phyloP scores from a whole-genome alignment of 495 filamentous ascomycete genomes.

The Diplogelasinospora grovesii region DNA sequence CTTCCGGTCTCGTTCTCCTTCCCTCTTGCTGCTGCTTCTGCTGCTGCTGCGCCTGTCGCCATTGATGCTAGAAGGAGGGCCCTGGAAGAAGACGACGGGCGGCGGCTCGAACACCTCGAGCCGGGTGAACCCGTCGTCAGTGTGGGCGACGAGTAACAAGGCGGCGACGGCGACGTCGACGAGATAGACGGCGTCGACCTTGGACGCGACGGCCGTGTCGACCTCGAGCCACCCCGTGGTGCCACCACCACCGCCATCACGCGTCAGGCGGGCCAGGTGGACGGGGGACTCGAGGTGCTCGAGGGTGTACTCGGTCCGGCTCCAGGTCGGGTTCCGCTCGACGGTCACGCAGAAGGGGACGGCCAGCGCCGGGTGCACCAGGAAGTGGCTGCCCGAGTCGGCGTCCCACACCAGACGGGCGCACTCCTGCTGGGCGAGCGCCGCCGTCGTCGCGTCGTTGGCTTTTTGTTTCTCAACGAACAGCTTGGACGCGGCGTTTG shows the following conservation, averaged over 20 bases:
- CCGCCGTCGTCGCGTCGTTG: slow-evolving; percentile 52
- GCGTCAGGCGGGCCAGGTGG: slow-evolving; percentile 42
- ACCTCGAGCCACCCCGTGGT: slow-evolving; percentile 50
- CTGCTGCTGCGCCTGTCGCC: slow-evolving; percentile 12
- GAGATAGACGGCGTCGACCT: slow-evolving; percentile 57
- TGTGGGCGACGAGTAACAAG: slow-evolving; percentile 60
- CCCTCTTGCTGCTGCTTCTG: slow-evolving; percentile 18
- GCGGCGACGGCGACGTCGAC: slow-evolving; percentile 69
- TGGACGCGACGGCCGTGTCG: slow-evolving; percentile 43
- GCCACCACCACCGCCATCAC: slow-evolving; percentile 46
- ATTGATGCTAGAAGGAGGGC: slow-evolving; percentile 10
- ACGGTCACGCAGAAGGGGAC: slow-evolving; percentile 50
- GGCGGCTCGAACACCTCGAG: slow-evolving; percentile 49
- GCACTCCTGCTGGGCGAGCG: slow-evolving; percentile 64
- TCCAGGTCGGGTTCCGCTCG: slow-evolving; percentile 45
- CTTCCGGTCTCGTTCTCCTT: slow-evolving; percentile 14
- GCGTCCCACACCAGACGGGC: slow-evolving; percentile 66
- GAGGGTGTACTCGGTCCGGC: slow-evolving; percentile 52
- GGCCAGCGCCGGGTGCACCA: slow-evolving; percentile 62
- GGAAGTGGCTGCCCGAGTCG: slow-evolving; percentile 55
- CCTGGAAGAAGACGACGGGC: slow-evolving; percentile 30
- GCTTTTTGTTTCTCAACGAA: slow-evolving; percentile 63
- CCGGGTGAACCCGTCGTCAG: slow-evolving; percentile 45
- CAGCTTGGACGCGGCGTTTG: slow-evolving; percentile 60
- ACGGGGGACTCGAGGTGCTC: slow-evolving; percentile 54